Evolutionary conservation across 1,284 basidiomycete species (phyloP).

Genomic region (Ustilago bromivora): DNA sequence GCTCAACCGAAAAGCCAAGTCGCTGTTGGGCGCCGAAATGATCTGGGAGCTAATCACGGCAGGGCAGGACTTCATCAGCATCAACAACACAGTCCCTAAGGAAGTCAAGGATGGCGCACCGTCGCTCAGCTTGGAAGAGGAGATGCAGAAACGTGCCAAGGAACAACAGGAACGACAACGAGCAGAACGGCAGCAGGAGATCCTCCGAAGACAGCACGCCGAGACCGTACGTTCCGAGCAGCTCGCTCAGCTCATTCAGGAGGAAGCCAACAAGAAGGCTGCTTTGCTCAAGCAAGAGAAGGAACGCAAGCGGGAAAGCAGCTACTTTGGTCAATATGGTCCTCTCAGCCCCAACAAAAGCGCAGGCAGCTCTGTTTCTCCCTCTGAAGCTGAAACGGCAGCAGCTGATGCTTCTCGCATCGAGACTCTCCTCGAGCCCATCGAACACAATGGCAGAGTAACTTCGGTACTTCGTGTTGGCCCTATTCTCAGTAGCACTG

Average conservation of each 20-base stretch:
- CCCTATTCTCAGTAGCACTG: conserved; percentile 45
- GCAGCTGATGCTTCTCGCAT: conserved; percentile 29
- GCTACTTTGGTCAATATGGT: conserved; percentile 36
- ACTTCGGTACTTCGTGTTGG: conserved; percentile 55
- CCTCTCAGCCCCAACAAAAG: conserved; percentile 30
- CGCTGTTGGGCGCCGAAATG: conserved; percentile 68
- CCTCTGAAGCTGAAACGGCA: conserved; percentile 8
- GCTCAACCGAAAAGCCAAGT: conserved; percentile 53
- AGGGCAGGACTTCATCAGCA: conserved; percentile 63
- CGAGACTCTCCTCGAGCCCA: conserved; percentile 60
- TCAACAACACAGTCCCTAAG: conserved; percentile 46
- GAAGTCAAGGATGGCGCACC: conserved; percentile 43
- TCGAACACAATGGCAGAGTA: conserved; percentile 47
- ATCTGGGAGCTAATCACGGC: conserved; percentile 67
- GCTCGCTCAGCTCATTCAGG: conserved; percentile 58
- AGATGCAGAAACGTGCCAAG: conserved; percentile 58
- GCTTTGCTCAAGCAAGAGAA: conserved; percentile 53
- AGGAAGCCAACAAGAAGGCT: conserved; percentile 56
- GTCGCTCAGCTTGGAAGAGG: conserved; percentile 63
- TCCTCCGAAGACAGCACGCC: conserved; percentile 27
- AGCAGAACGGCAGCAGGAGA: conserved; percentile 42
- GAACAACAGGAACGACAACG: conserved; percentile 52
- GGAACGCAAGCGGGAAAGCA: conserved; percentile 42
- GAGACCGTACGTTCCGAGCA: conserved; percentile 57
- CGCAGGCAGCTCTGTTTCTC: neutral